A percentile compares a stretch with the other conserved stretches of the same genome.
These are phyloP conservation scores for Myxozyma mucilagina DNA, from an alignment of 805 yeast genomes.

Conservation along the genomic window DNA sequence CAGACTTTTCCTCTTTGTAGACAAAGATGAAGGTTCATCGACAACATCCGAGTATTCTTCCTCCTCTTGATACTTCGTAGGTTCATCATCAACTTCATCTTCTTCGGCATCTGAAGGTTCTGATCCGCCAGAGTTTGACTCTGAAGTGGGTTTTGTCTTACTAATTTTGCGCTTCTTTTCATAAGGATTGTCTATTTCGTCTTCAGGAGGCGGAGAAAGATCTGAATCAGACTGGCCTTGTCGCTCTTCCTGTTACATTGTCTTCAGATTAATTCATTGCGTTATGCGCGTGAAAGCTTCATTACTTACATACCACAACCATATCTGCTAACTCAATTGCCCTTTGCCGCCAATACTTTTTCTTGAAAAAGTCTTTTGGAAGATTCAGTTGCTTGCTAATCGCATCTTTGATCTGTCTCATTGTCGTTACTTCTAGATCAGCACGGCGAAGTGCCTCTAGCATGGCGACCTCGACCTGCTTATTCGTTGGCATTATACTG, in stretches of 20 bases:
- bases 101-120: no score
- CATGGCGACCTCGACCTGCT: background rate
- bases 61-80: background rate
- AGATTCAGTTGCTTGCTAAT: conserved; percentile 28
- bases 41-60: conserved; percentile 17
- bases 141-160: no score
- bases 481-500: background rate
- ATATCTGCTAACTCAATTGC: conserved; percentile 25
- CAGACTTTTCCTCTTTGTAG: conserved; percentile 1
- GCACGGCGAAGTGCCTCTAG: conserved; percentile 22
- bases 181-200: no score
- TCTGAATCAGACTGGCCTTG: no score
- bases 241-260: background rate
- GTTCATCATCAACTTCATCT: background rate
- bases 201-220: no score
- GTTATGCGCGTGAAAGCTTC: no score
- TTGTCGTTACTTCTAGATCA: conserved; percentile 31
- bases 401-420: conserved; percentile 23
- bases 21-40: conserved; percentile 5
- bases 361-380: conserved; percentile 27
- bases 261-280: no score
- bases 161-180: no score
- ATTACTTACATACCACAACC: conserved; percentile 20
- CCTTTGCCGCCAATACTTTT: conserved; percentile 23
- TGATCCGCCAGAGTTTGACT: no score